Evolutionary conservation across 768 basidiomycete species (phyloP), one percentile per base, ranked within the genome.

Genomic region (Rhodotorula kratochvilovae): DNA sequence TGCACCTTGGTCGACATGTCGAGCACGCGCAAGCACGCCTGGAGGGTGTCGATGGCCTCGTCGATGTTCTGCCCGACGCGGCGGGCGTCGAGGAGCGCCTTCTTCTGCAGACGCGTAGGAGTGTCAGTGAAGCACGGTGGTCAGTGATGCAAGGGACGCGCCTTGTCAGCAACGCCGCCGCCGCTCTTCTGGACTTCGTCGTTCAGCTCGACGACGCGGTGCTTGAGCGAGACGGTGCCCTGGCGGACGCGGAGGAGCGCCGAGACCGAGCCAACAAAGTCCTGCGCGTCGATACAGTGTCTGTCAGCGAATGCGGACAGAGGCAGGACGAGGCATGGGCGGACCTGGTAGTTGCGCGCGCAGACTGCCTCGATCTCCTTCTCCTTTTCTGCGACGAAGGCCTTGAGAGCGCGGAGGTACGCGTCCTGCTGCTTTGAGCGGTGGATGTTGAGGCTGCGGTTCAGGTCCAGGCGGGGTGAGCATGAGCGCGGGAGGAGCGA

Each of bases 261-360:
- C n/a, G 92, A 92, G 25, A 97, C 93, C 29, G 94, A 96, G 39
- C 89, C 88, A 45, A 97, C 93, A 77, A 99, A 99, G 81, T 98
- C 95, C 81, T 63, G 31, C 3, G 35, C 27, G n/a, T 5, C 11
- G 27, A 42, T 29, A 12, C 19, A 33, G 17, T 27, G 21, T 16
- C 5, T 1, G 27, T 19, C 42, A 19, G 45, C 21, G 55, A 3
- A 15, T 46, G 16, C 3, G 54, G 8, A 36, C 29, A 53, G 27
- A 2, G n/a, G 8, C 31, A 25, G 27, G 50, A 43, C 39, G 39
- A 39, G 1, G 29, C 29, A 11, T 16, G 35, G 15, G 68, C 78
- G 50, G 33, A 82, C 82, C 79, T 82, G 92, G 78, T 98, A 97
- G 80, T 98, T 98, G 76, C 92, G 90, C 67, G 88, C 86, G 82